Percentiles rank a stretch among this genome's conserved stretches.
phyloP scores from a whole-genome alignment of 805 yeast genomes.

The Priceomyces castillae region DNA sequence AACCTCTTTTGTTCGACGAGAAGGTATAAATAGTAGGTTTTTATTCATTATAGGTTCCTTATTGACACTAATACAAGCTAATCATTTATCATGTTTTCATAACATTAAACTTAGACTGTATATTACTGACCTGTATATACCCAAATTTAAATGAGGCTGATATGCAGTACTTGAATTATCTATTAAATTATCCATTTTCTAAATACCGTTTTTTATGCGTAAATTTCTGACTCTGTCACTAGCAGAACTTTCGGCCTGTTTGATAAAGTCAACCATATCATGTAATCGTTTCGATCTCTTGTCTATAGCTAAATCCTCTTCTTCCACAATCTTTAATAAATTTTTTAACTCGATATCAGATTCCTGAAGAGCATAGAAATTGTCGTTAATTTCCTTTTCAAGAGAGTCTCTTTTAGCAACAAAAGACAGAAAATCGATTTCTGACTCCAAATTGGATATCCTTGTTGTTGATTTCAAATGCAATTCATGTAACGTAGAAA shows the following conservation, averaged over 20 bases:
- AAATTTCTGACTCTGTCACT: conserved; percentile 7
- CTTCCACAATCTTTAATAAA: conserved; percentile 7
- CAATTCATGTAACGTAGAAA: conserved; percentile 16
- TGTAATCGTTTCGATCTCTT: conserved; percentile 19
- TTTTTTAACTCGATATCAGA: conserved; percentile 15
- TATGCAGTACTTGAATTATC: neutral
- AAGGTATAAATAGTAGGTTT: conserved; percentile 51
- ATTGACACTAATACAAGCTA: neutral
- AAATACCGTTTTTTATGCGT: neutral
- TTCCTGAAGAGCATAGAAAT: conserved; percentile 12
- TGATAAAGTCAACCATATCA: conserved; percentile 21
- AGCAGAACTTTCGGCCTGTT: conserved; percentile 12
- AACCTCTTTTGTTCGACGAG: conserved; percentile 43
- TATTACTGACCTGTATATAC: neutral
- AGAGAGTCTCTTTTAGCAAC: conserved; percentile 6
- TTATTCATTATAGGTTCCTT: conserved; percentile 12
- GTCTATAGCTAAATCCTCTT: conserved; percentile 20
- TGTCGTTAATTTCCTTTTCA: conserved; percentile 8
- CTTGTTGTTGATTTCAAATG: conserved; percentile 4
- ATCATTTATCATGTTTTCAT: neutral
- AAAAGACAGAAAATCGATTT: conserved; percentile 4
- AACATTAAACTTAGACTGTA: neutral
- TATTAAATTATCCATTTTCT: neutral
- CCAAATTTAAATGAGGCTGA: neutral
- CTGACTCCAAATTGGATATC: conserved; percentile 1